Evolutionary conservation across 192 early-diverging fungal genomes (phyloP).

Genomic region (Coemansia umbellata): DNA sequence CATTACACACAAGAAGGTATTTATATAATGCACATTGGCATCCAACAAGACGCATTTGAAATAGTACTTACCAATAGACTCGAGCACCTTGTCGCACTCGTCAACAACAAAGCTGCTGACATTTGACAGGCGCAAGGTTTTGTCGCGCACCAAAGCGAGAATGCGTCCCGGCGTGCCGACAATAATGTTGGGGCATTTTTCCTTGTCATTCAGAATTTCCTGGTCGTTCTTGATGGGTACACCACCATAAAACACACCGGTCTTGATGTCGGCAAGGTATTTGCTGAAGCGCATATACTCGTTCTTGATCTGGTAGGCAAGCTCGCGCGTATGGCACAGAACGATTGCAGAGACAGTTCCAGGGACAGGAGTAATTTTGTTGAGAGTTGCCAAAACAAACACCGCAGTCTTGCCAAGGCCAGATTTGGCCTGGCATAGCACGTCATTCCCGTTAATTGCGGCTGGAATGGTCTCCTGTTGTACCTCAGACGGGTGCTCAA

Average conservation of each 20-base stretch:
- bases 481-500: constrained; percentile 98
- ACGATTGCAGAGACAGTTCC: constrained; percentile 86
- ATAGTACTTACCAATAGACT: constrained; percentile 74
- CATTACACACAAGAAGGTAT: not conserved
- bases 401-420: constrained; percentile 99
- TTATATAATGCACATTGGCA: not conserved
- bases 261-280: constrained; percentile 90
- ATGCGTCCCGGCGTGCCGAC: constrained; percentile 98
- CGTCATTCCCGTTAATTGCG: constrained; percentile 94
- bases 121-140: constrained; percentile 70
- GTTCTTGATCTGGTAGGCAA: constrained; percentile 98
- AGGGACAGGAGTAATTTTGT: constrained; percentile 83
- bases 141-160: constrained; percentile 79
- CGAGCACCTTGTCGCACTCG: constrained; percentile 98
- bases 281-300: constrained; percentile 95
- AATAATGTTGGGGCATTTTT: constrained; percentile 91
- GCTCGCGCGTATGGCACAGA: constrained; percentile 96
- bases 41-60: not conserved
- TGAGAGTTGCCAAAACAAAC: constrained; percentile 91
- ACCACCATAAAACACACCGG: constrained; percentile 93
- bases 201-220: constrained; percentile 75
- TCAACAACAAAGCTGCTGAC: constrained; percentile 98
- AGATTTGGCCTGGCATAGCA: constrained; percentile 96
- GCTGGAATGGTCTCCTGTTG: constrained; percentile 99
- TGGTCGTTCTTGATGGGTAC: constrained; percentile 70